Evolutionary conservation across 106 monocot genomes (phyloP).

Genomic region (Dendrobium huoshanense): DNA sequence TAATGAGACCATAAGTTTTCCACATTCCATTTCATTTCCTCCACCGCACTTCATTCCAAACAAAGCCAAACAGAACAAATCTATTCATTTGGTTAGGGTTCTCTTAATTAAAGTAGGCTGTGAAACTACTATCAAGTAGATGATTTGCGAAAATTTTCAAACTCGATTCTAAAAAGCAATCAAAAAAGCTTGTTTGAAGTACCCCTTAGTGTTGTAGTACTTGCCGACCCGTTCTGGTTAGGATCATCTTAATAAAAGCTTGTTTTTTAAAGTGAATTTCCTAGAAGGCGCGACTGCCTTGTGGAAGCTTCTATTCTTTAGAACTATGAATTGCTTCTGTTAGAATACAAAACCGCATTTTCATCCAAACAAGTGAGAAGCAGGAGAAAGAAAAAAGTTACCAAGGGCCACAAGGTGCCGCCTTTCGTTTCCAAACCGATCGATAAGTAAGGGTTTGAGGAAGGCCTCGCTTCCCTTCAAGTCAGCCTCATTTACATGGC

Average conservation of each 20-base stretch:
- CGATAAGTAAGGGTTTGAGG: constrained; percentile 44
- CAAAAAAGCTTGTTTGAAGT: not conserved
- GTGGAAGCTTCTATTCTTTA: not conserved
- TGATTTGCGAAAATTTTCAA: not conserved
- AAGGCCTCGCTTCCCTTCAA: constrained; percentile 85
- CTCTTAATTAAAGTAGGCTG: not conserved
- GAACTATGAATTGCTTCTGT: not conserved
- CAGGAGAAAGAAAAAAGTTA: constrained; percentile 12
- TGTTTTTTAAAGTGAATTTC: not conserved
- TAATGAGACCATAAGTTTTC: not conserved
- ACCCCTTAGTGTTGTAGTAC: too few relatives aligned
- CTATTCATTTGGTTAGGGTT: not conserved
- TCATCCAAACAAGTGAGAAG: not conserved
- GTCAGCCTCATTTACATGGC: constrained; percentile 68
- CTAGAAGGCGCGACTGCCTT: not conserved
- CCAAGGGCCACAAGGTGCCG: constrained; percentile 82
- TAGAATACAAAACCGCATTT: not conserved
- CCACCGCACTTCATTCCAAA: not conserved
- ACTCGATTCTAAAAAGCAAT: not conserved
- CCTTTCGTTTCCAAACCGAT: constrained; percentile 48
- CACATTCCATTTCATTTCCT: not conserved
- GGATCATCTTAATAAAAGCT: too few relatives aligned
- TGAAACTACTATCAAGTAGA: not conserved
- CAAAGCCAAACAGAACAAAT: not conserved
- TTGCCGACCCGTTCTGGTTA: too few relatives aligned